Evolutionary conservation across 257 asterid species (phyloP).

Genomic region (Jacaranda copaia): DNA sequence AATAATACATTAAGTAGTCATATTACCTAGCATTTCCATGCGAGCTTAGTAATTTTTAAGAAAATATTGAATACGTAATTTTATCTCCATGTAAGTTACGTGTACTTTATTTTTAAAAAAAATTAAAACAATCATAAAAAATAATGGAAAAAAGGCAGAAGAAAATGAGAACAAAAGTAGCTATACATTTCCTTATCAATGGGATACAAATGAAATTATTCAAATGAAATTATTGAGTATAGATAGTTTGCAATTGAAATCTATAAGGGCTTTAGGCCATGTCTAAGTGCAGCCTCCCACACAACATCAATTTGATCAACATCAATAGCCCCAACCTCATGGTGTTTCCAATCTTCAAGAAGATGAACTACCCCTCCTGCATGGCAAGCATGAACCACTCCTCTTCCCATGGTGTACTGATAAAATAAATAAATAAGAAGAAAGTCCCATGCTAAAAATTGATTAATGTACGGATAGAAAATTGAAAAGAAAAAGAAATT

Average conservation of each 20-base stretch:
- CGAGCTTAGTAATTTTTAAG: too few species aligned
- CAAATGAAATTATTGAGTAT: too few species aligned
- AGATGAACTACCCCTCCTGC: slow-evolving; percentile 92
- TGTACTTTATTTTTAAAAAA: too few species aligned
- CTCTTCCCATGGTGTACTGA: slow-evolving; percentile 91
- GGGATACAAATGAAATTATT: neutral
- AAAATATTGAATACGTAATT: too few species aligned
- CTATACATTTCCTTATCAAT: neutral
- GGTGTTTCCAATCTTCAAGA: slow-evolving; percentile 90
- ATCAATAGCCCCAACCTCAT: slow-evolving; percentile 85
- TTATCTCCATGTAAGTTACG: too few species aligned
- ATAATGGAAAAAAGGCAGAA: too few species aligned
- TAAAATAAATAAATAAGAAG: neutral
- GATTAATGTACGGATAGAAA: neutral
- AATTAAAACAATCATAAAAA: too few species aligned
- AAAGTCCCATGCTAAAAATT: too few species aligned
- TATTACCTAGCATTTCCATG: too few species aligned
- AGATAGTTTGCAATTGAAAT: slow-evolving; percentile 16
- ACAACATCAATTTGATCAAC: slow-evolving; percentile 87
- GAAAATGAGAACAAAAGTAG: too few species aligned
- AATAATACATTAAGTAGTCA: too few species aligned
- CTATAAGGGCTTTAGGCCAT: slow-evolving; percentile 75
- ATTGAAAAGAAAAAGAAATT: neutral
- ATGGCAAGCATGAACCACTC: slow-evolving; percentile 96
- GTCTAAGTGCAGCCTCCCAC: slow-evolving; percentile 91